phyloP scores from a whole-genome alignment of 2,329 filamentous ascomycete species.

The Monilinia fructigena region DNA sequence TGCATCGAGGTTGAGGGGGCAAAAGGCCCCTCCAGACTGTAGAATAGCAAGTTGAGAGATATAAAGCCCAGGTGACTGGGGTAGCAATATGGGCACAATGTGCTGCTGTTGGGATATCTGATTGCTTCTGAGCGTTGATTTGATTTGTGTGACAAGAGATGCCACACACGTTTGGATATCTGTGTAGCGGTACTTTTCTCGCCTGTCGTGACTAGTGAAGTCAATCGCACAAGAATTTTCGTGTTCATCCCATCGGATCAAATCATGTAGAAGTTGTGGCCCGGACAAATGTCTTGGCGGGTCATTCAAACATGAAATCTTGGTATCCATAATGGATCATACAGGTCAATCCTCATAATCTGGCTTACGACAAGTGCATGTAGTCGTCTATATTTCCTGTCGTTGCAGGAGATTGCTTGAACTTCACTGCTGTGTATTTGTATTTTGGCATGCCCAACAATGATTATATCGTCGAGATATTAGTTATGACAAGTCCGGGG shows the following conservation, averaged over 20 bases:
- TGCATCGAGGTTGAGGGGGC: conserved; percentile 75
- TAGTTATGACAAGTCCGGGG: background rate
- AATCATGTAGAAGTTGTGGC: conserved; percentile 57
- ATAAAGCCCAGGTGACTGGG: conserved; percentile 76
- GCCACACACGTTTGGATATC: conserved; percentile 46
- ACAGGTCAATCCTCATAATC: conserved; percentile 26
- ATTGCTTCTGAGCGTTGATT: conserved; percentile 27
- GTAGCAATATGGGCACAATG: conserved; percentile 73
- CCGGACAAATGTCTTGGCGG: conserved; percentile 53
- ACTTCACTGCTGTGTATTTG: conserved; percentile 7
- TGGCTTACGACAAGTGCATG: conserved; percentile 7
- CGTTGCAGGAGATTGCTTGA: conserved; percentile 2
- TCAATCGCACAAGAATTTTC: conserved; percentile 57
- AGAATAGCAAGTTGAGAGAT: conserved; percentile 73
- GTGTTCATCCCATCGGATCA: conserved; percentile 52
- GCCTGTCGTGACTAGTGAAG: conserved; percentile 51
- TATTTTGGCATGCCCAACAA: background rate
- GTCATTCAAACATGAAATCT: conserved; percentile 58
- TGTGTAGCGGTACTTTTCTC: conserved; percentile 36
- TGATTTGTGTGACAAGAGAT: conserved; percentile 29
- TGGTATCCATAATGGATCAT: conserved; percentile 31
- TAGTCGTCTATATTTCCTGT: conserved; percentile 3
- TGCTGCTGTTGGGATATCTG: conserved; percentile 39
- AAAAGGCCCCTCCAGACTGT: conserved; percentile 81
- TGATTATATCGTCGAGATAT: background rate